Evolutionary conservation across 805 yeast species (phyloP).

Genomic region (Wickerhamomyces pijperi): DNA sequence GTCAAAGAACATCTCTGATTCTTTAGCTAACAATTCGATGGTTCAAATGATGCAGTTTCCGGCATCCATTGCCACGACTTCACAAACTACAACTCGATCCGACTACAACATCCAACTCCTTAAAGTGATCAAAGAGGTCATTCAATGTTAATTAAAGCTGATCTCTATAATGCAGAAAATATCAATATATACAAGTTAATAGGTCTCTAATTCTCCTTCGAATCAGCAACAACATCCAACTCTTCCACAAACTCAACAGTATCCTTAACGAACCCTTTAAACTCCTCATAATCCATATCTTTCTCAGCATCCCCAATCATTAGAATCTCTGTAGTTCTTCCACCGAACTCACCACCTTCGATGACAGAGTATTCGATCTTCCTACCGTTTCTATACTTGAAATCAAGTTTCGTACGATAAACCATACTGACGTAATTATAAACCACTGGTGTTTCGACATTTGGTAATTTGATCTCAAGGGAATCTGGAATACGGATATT

Average conservation of each 20-base stretch:
- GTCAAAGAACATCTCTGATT: too few species aligned
- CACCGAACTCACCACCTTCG: conserved; percentile 53
- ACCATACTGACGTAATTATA: conserved; percentile 33
- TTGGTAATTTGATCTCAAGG: conserved; percentile 26
- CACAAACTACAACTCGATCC: too few species aligned
- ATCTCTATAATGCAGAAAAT: too few species aligned
- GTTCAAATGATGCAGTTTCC: too few species aligned
- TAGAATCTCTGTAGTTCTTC: conserved; percentile 37
- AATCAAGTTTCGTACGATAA: conserved; percentile 34
- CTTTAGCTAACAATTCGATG: too few species aligned
- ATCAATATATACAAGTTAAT: too few species aligned
- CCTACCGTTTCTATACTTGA: conserved; percentile 23
- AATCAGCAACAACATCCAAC: background rate
- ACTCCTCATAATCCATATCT: conserved; percentile 8
- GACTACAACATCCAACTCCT: too few species aligned
- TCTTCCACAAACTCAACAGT: conserved; percentile 10
- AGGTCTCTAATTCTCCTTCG: background rate
- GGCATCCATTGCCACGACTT: too few species aligned
- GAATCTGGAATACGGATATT: conserved; percentile 27
- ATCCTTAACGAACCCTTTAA: conserved; percentile 10
- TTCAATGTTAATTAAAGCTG: too few species aligned
- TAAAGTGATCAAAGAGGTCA: too few species aligned
- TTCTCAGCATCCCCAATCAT: conserved; percentile 26
- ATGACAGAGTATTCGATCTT: conserved; percentile 31
- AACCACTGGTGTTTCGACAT: conserved; percentile 24